Percentiles rank a stretch among this genome's conserved stretches.
Conservation (phyloP, 2,329 filamentous ascomycete species). For the Podosphaera leucotricha region DNA sequence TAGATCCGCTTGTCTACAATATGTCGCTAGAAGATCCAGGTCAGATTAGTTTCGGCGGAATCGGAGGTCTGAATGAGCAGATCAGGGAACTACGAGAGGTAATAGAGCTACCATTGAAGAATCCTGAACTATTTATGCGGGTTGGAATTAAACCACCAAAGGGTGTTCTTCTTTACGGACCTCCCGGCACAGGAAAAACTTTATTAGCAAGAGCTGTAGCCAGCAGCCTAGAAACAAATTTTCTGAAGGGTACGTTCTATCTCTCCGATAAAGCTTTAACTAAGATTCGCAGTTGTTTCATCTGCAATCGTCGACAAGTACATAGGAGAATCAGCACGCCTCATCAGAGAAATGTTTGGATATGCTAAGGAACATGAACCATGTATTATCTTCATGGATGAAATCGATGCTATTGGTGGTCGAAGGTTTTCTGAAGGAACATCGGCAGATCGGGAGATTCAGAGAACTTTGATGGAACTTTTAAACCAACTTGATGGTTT, state of each 20-base stretch:
- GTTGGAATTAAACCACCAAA: slow-evolving; percentile 98
- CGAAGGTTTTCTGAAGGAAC: slow-evolving; percentile 93
- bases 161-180: slow-evolving; percentile 86
- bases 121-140: slow-evolving; percentile 89
- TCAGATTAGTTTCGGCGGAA: slow-evolving; percentile 95
- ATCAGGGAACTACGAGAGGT: slow-evolving; percentile 98
- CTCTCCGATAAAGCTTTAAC: no score
- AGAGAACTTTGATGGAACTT: slow-evolving; percentile 91
- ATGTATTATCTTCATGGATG: slow-evolving; percentile 99
- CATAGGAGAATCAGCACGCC: slow-evolving; percentile 89
- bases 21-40: slow-evolving; percentile 99
- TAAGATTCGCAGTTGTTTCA: no score
- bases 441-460: slow-evolving; percentile 91
- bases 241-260: no score
- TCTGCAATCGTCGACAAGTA: slow-evolving; percentile 99
- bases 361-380: slow-evolving; percentile 99
- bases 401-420: slow-evolving; percentile 89
- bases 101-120: slow-evolving; percentile 92
- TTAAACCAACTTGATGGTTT: slow-evolving; percentile 96
- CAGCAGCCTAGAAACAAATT: no score
- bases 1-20: slow-evolving; percentile 97
- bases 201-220: slow-evolving; percentile 92
- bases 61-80: slow-evolving; percentile 97
- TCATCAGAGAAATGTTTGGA: slow-evolving; percentile 97
- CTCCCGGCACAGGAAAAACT: slow-evolving; percentile 96